Percentiles rank a stretch among this genome's conserved stretches.
phyloP scores from a whole-genome alignment of 495 filamentous ascomycete species.

The Neurospora sp. region DNA sequence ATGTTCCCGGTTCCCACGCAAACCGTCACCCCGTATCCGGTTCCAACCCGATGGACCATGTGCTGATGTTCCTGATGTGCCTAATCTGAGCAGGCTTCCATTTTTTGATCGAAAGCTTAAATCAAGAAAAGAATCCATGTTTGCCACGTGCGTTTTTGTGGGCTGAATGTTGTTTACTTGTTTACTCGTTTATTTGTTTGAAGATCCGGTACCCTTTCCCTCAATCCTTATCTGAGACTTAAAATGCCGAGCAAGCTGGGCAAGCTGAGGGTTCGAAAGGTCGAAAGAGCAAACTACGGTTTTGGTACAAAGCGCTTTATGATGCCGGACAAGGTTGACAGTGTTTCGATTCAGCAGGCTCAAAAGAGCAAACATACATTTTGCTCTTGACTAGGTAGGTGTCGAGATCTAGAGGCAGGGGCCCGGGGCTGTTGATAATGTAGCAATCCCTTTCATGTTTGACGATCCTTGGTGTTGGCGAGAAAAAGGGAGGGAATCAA shows the following conservation, averaged over 20 bases:
- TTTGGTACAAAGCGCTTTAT: not conserved
- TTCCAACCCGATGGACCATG: not conserved
- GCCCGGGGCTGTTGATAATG: not conserved
- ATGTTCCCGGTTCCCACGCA: not conserved
- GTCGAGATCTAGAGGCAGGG: not conserved
- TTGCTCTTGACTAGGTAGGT: not conserved
- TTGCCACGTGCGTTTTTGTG: not conserved
- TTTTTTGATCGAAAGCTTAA: not conserved
- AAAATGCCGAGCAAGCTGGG: not conserved
- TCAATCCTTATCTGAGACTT: not conserved
- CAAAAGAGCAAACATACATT: not conserved
- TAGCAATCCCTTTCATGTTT: not conserved
- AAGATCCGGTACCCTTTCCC: not conserved
- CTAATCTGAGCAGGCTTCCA: not conserved
- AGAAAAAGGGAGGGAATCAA: not conserved
- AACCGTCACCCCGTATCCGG: not conserved
- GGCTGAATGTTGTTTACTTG: not conserved
- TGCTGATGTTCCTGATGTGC: not conserved
- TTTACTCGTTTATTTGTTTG: not conserved
- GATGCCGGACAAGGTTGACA: not conserved
- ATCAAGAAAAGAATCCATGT: not conserved
- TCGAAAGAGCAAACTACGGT: not conserved
- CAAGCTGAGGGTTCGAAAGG: not conserved
- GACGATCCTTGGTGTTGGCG: not conserved
- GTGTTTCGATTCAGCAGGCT: not conserved